phyloP scores from a whole-genome alignment of 2,329 filamentous ascomycete species.

The Monosporascus cannonballus region DNA sequence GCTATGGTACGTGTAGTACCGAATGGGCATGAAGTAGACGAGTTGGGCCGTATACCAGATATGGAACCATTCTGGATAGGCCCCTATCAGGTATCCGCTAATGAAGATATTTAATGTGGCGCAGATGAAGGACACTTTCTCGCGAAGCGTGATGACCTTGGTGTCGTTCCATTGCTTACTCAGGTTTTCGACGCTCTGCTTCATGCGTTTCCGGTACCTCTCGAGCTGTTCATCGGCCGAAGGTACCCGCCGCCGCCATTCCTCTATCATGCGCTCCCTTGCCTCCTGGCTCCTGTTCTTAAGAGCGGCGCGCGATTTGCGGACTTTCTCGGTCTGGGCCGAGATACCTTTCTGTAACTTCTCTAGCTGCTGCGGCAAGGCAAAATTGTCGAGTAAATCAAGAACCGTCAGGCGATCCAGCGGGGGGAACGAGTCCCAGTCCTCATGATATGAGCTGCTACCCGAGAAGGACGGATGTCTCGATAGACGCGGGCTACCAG shows the following conservation, averaged over 20 bases:
- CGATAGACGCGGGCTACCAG: constrained; percentile 56
- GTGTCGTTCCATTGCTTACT: constrained; percentile 83
- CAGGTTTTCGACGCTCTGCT: constrained; percentile 79
- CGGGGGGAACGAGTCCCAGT: constrained; percentile 81
- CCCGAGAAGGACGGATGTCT: constrained; percentile 77
- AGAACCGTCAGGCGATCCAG: constrained; percentile 87
- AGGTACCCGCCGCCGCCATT: constrained; percentile 82
- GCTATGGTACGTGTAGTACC: constrained; percentile 83
- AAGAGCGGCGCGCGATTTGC: constrained; percentile 73
- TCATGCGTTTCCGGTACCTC: constrained; percentile 84
- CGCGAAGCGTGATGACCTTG: constrained; percentile 77
- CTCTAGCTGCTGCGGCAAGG: constrained; percentile 83
- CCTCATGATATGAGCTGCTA: constrained; percentile 79
- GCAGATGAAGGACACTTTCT: constrained; percentile 94
- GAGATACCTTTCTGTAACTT: constrained; percentile 80
- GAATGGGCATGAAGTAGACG: constrained; percentile 94
- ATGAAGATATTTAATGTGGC: constrained; percentile 97
- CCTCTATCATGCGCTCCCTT: constrained; percentile 84
- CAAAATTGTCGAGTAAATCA: constrained; percentile 90
- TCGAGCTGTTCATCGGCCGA: constrained; percentile 89
- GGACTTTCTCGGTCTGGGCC: constrained; percentile 78
- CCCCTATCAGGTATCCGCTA: constrained; percentile 88
- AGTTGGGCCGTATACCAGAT: constrained; percentile 87
- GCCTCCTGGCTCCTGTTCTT: constrained; percentile 71
- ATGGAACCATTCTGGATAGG: constrained; percentile 78